A percentile compares a stretch with the other conserved stretches of the same genome.
phyloP scores from a whole-genome alignment of 306 rosid genomes.

The Lupinus albus region DNA sequence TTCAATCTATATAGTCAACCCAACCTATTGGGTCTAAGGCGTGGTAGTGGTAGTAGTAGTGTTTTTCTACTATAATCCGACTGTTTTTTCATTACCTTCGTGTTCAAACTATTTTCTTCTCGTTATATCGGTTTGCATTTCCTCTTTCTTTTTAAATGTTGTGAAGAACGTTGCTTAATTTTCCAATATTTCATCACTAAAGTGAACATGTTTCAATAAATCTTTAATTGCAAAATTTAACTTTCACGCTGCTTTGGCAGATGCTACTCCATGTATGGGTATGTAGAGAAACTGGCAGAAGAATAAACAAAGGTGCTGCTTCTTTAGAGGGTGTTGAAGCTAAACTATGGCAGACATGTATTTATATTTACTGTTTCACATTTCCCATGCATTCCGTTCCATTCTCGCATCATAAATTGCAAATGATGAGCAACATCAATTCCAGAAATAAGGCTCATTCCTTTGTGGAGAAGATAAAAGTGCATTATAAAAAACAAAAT shows the following conservation, averaged over 20 bases:
- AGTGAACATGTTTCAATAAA: slow-evolving; percentile 26
- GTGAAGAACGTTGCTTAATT: not conserved
- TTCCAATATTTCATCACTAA: not conserved
- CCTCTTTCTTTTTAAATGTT: not conserved
- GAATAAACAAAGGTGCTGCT: slow-evolving; percentile 87
- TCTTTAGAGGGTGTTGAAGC: slow-evolving; percentile 92
- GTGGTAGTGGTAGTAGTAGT: no score
- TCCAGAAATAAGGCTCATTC: not conserved
- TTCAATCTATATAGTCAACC: no score
- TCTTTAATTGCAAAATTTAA: not conserved
- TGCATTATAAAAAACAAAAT: no score
- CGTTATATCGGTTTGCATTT: slow-evolving; percentile 8
- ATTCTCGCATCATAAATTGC: slow-evolving; percentile 13
- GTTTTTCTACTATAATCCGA: no score
- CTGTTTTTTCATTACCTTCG: not conserved
- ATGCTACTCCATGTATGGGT: slow-evolving; percentile 95
- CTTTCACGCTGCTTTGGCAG: slow-evolving; percentile 48
- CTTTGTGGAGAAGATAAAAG: slow-evolving; percentile 2
- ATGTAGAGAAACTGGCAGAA: slow-evolving; percentile 87
- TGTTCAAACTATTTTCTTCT: not conserved
- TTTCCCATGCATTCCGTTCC: slow-evolving; percentile 22
- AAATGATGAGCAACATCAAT: slow-evolving; percentile 1
- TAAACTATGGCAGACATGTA: slow-evolving; percentile 81
- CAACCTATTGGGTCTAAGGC: no score
- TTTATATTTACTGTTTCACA: slow-evolving; percentile 24